Evolutionary conservation across 768 basidiomycete genomes (phyloP).

Genomic region (Asterophora lycoperdoides): DNA sequence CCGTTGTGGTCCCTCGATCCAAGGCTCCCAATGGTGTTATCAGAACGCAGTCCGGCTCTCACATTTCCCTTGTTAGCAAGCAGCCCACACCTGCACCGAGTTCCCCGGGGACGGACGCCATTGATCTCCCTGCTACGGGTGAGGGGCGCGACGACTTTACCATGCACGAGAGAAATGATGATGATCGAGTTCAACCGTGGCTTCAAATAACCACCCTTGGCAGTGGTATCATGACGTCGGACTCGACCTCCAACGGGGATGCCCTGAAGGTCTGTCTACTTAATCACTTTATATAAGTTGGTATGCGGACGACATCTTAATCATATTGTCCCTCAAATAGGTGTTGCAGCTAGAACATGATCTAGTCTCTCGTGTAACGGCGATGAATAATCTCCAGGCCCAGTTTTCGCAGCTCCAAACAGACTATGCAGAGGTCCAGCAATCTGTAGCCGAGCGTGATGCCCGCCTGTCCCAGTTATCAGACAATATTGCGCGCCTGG

Average conservation of each 20-base stretch:
- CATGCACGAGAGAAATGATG: not conserved
- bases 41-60: slow-evolving; percentile 45
- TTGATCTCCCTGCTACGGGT: not conserved
- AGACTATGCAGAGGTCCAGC: slow-evolving; percentile 15
- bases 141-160: not conserved
- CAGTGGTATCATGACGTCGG: not conserved
- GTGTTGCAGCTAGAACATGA: slow-evolving; percentile 17
- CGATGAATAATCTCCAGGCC: slow-evolving; percentile 17
- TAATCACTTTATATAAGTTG: not conserved
- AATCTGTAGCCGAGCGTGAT: slow-evolving; percentile 23
- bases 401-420: slow-evolving; percentile 17
- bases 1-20: slow-evolving; percentile 4
- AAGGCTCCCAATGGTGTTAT: slow-evolving; percentile 18
- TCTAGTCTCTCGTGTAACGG: slow-evolving; percentile 12
- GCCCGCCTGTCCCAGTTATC: slow-evolving; percentile 21
- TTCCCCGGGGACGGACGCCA: slow-evolving; percentile 10
- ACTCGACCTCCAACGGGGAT: not conserved
- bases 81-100: slow-evolving; percentile 50
- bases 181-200: not conserved
- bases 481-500: slow-evolving; percentile 15
- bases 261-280: slow-evolving; percentile 8
- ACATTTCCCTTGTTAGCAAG: slow-evolving; percentile 42
- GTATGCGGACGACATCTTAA: slow-evolving; percentile 3
- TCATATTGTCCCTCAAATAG: slow-evolving; percentile 2
- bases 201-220: not conserved